These are phyloP conservation scores for Jaenimonas drosophilae DNA, from an alignment of 208 protist species.

Conservation along the genomic window DNA sequence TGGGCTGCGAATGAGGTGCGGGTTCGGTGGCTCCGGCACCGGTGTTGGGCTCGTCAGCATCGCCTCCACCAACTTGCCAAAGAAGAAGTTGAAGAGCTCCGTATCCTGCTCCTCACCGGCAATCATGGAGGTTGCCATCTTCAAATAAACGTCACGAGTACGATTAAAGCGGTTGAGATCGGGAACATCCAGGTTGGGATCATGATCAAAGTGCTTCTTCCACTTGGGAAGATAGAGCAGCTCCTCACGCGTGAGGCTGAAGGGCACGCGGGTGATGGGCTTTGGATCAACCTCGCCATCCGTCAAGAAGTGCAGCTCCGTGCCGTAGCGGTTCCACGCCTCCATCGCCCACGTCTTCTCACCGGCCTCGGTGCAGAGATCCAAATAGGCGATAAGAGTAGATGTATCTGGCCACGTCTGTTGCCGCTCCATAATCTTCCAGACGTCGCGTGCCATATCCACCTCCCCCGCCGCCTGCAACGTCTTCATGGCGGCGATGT, in stretches of 20 bases:
- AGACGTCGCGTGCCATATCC: slow-evolving; percentile 87
- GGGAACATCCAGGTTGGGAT: slow-evolving; percentile 85
- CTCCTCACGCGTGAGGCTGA: slow-evolving; percentile 81
- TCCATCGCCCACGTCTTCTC: slow-evolving; percentile 81
- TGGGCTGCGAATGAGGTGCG: slow-evolving; percentile 60
- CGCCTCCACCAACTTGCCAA: slow-evolving; percentile 52
- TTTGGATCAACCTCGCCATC: slow-evolving; percentile 83
- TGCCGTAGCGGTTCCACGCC: slow-evolving; percentile 89
- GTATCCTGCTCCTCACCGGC: slow-evolving; percentile 28
- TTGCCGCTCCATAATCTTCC: slow-evolving; percentile 90
- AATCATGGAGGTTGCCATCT: slow-evolving; percentile 73
- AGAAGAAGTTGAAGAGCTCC: slow-evolving; percentile 63
- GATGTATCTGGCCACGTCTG: slow-evolving; percentile 86
- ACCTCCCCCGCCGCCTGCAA: slow-evolving; percentile 59
- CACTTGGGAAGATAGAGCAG: slow-evolving; percentile 87
- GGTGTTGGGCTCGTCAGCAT: slow-evolving; percentile 84
- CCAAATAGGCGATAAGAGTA: slow-evolving; percentile 80
- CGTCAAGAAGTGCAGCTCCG: slow-evolving; percentile 72
- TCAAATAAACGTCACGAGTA: slow-evolving; percentile 80
- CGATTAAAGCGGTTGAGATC: slow-evolving; percentile 90
- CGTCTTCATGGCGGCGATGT: slow-evolving; percentile 83
- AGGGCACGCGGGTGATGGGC: slow-evolving; percentile 76
- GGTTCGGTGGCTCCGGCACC: slow-evolving; percentile 86
- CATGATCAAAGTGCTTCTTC: slow-evolving; percentile 92
- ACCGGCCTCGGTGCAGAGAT: slow-evolving; percentile 61